Conservation (phyloP, 139 green algal genomes). For the Spirogloea muscicola region DNA sequence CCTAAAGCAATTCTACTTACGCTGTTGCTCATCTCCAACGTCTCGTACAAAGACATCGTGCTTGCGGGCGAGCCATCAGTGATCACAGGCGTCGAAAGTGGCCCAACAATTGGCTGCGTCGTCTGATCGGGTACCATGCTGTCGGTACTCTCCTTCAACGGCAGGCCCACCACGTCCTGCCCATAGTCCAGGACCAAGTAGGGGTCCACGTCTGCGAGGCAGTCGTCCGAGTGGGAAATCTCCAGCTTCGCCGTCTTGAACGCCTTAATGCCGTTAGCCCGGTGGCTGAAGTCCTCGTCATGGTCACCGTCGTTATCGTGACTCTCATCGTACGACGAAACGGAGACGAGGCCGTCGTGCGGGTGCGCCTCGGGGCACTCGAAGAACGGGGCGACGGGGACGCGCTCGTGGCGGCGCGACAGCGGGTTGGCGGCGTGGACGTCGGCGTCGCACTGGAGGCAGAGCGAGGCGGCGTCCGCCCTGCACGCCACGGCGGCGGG, state of each 20-base stretch:
- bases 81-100: not conserved
- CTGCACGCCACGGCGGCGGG: conserved; percentile 34
- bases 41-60: not conserved
- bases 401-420: conserved; percentile 35
- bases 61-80: not conserved
- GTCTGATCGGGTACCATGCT: not conserved
- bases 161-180: conserved; percentile 1
- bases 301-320: no score
- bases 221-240: conserved; percentile 1
- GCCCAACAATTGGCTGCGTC: not conserved
- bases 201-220: conserved; percentile 15
- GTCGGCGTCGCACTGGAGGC: conserved; percentile 36
- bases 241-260: not conserved
- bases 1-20: no score
- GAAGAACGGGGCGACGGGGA: conserved; percentile 37
- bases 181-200: conserved; percentile 17
- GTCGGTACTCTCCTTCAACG: no score
- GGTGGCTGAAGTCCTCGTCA: no score
- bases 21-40: not conserved
- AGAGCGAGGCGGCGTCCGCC: conserved; percentile 37
- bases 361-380: conserved; percentile 3
- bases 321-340: no score
- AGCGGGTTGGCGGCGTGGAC: conserved; percentile 39
- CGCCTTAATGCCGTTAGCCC: no score
- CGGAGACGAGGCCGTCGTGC: no score